These are phyloP conservation scores for Rhinocladiella similis DNA, from an alignment of 2,329 filamentous ascomycete genomes.

Conservation along the genomic window DNA sequence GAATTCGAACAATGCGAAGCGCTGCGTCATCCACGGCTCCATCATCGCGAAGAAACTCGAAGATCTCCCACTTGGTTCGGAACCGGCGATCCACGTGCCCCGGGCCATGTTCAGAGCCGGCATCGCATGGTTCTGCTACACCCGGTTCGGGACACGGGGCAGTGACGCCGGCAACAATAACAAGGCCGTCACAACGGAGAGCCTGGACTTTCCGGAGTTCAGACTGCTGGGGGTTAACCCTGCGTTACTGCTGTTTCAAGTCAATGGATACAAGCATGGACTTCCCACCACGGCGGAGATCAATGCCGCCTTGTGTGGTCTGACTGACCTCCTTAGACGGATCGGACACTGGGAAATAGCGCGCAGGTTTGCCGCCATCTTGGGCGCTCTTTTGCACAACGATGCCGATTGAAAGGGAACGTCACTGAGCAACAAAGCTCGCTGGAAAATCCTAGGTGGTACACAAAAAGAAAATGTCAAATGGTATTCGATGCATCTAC, in stretches of 20 bases:
- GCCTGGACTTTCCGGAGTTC: constrained; percentile 31
- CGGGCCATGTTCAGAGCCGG: constrained; percentile 28
- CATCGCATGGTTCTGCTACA: constrained; percentile 31
- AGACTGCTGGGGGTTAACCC: constrained; percentile 29
- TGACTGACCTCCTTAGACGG: constrained; percentile 31
- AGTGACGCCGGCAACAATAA: constrained; percentile 1
- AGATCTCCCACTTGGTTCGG: constrained; percentile 25
- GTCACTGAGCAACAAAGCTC: too few species aligned
- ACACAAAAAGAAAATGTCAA: too few species aligned
- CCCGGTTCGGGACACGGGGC: constrained; percentile 16
- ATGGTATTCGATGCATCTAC: too few species aligned
- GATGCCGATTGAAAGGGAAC: constrained; percentile 14
- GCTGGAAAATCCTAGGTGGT: too few species aligned
- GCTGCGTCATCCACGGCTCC: constrained; percentile 29
- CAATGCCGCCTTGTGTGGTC: constrained; percentile 29
- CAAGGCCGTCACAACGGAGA: constrained; percentile 7
- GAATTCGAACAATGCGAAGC: constrained; percentile 26
- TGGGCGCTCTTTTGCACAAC: constrained; percentile 25
- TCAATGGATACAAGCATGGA: constrained; percentile 25
- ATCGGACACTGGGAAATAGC: constrained; percentile 34
- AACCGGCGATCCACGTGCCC: constrained; percentile 32
- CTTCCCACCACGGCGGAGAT: constrained; percentile 26
- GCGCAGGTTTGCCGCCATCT: constrained; percentile 29
- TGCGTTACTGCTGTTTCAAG: constrained; percentile 22
- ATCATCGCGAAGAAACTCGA: constrained; percentile 30